Base-by-base conservation (phyloP, 2,329 filamentous ascomycete species). In the Alternaria consortialis region DNA sequence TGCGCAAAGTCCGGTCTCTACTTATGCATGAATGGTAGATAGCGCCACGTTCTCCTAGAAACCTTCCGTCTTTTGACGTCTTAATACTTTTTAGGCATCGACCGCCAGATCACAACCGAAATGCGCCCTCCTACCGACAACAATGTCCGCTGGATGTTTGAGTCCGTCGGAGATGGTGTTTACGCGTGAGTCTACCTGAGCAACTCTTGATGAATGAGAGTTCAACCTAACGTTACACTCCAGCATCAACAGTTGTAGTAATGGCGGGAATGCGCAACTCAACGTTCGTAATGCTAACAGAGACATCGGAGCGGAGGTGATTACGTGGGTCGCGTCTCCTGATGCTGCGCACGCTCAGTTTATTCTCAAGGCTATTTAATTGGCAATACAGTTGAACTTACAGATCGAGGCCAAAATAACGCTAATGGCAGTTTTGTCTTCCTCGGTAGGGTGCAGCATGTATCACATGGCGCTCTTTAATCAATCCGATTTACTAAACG, bases 1-100 rank as follows among this genome's bases (percentile, higher is more conserved):
- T 20, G 42, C 7, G 56, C 4, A 4, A 42, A 48, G 20, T 58
- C 56, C 13, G 56, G 56, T 7, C 43, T 58, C 29, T 58, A 55
- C n/a, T 6, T 58, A 5, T 27, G 40, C 7, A 23, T 20, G 7
- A 12, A 27, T 3, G 34, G 56, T 58, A 58, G 20, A 20, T 20
- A 20, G 20, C 20, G 20, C 20, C 20, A 20, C 20, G 20, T 20
- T 20, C 20, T 20, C 20, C 20, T 2, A 20, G 20, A 20, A 20
- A 20, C 20, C 20, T 20, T 20, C 20, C 20, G 20, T 20, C 20
- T 20, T 20, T 2, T 20, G 20, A 20, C 20, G 20, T 20, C 20
- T 20, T 20, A 20, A 20, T 20, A 20, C 20, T 20, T 20, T 2
- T 20, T 20, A 20, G 20, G 20, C 20, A 20, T 20, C 20, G 20